phyloP scores from a whole-genome alignment of 192 early-diverging fungal species.

The Spizellomyces sp. region DNA sequence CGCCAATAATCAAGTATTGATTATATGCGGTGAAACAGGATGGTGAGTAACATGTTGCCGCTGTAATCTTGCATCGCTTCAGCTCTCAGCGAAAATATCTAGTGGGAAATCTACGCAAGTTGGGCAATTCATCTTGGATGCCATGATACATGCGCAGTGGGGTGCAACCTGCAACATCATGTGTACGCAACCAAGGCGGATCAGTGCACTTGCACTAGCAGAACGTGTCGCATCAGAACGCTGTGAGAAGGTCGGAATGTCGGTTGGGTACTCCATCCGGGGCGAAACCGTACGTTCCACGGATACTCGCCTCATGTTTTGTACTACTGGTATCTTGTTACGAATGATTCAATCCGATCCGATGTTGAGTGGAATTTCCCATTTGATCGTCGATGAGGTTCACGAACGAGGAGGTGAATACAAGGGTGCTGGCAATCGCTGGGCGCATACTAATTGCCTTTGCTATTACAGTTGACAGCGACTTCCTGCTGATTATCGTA shows the following conservation, averaged over 20 bases:
- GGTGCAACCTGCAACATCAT: conserved; percentile 59
- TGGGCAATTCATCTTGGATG: conserved; percentile 76
- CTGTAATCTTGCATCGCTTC: neutral
- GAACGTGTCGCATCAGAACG: conserved; percentile 46
- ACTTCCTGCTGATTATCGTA: conserved; percentile 76
- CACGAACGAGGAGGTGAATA: conserved; percentile 69
- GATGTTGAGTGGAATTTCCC: conserved; percentile 56
- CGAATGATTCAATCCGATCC: conserved; percentile 70
- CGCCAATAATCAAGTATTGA: conserved; percentile 57
- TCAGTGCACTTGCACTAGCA: conserved; percentile 77
- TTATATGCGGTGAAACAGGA: conserved; percentile 83
- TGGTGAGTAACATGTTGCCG: neutral
- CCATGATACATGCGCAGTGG: conserved; percentile 41
- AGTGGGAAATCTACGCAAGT: conserved; percentile 54
- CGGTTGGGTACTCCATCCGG: conserved; percentile 79
- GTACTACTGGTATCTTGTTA: conserved; percentile 72
- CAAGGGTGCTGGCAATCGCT: neutral
- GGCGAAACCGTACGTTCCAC: conserved; percentile 53
- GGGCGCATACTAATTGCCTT: neutral
- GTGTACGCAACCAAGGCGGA: conserved; percentile 70
- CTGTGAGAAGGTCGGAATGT: conserved; percentile 43
- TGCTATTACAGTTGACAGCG: conserved; percentile 38
- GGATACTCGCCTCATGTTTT: conserved; percentile 47
- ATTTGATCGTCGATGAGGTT: conserved; percentile 81
- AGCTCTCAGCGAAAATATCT: neutral